Evolutionary conservation across 345 rosid species (phyloP).

Genomic region (Melaleuca quinquenervia): DNA sequence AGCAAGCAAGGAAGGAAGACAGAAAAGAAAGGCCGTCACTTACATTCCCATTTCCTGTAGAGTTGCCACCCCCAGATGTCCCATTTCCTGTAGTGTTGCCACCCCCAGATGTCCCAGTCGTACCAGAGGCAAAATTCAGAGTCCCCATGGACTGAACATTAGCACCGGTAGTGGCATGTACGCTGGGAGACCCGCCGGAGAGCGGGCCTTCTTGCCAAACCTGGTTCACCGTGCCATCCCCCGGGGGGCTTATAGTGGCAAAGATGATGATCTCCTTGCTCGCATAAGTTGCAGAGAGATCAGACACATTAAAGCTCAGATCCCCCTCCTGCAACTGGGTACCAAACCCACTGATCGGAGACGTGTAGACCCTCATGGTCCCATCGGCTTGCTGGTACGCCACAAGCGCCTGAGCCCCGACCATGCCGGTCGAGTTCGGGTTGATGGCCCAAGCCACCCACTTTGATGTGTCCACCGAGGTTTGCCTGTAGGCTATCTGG

Average conservation of each 20-base stretch:
- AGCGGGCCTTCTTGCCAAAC: constrained; percentile 85
- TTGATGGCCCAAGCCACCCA: constrained; percentile 97
- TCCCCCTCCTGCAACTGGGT: constrained; percentile 39
- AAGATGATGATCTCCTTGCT: constrained; percentile 57
- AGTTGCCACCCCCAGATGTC: constrained; percentile 20
- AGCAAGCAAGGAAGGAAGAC: neutral
- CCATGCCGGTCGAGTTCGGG: constrained; percentile 58
- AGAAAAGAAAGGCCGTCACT: constrained; percentile 9
- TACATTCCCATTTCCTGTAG: constrained; percentile 43
- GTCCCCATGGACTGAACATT: constrained; percentile 52
- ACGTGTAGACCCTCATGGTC: constrained; percentile 49
- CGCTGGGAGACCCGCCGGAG: constrained; percentile 22
- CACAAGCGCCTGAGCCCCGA: constrained; percentile 72
- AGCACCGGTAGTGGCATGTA: constrained; percentile 38
- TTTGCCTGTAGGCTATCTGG: constrained; percentile 66
- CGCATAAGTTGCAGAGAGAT: constrained; percentile 36
- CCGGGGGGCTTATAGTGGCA: constrained; percentile 42
- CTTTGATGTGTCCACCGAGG: constrained; percentile 25
- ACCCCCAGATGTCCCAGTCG: constrained; percentile 15
- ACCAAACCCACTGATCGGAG: constrained; percentile 40
- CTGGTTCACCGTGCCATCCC: constrained; percentile 38
- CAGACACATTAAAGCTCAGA: constrained; percentile 59
- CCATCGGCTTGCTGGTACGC: constrained; percentile 58
- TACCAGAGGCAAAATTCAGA: constrained; percentile 52
- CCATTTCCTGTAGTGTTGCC: constrained; percentile 32